Conservation (phyloP, 2,329 filamentous ascomycete genomes). For the Aspergillus piperis region DNA sequence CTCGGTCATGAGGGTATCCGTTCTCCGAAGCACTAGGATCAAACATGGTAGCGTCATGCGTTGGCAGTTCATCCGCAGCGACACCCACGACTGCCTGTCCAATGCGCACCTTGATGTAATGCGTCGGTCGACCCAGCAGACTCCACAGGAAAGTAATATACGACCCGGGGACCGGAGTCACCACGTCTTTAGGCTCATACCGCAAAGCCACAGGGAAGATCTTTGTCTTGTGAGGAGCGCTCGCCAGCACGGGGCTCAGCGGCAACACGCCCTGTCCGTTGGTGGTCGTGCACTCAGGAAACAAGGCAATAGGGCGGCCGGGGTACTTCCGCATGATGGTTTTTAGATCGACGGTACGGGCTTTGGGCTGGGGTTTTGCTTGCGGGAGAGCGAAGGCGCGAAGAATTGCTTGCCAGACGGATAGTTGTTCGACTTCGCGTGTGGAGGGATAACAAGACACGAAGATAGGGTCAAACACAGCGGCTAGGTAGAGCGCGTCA, state of each 20-base stretch:
- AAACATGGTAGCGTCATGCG: no score
- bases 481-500: slow-evolving; percentile 89
- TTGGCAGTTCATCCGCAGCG: slow-evolving; percentile 24
- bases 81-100: slow-evolving; percentile 65
- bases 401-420: slow-evolving; percentile 72
- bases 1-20: slow-evolving; percentile 48
- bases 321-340: slow-evolving; percentile 69
- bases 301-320: slow-evolving; percentile 75
- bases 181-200: slow-evolving; percentile 86
- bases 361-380: slow-evolving; percentile 48
- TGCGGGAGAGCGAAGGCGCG: slow-evolving; percentile 67
- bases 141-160: slow-evolving; percentile 80
- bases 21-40: no score
- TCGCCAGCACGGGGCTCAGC: slow-evolving; percentile 74
- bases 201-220: slow-evolving; percentile 90
- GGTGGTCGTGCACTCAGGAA: slow-evolving; percentile 91
- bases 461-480: slow-evolving; percentile 95
- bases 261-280: slow-evolving; percentile 90
- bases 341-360: slow-evolving; percentile 61
- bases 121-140: slow-evolving; percentile 78
- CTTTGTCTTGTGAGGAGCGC: slow-evolving; percentile 65
- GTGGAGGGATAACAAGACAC: slow-evolving; percentile 78
- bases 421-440: slow-evolving; percentile 72
- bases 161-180: slow-evolving; percentile 78
- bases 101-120: slow-evolving; percentile 87